Base-by-base conservation (phyloP, 1,139 yeast genomes). In the Suhomyces coccinellae region DNA sequence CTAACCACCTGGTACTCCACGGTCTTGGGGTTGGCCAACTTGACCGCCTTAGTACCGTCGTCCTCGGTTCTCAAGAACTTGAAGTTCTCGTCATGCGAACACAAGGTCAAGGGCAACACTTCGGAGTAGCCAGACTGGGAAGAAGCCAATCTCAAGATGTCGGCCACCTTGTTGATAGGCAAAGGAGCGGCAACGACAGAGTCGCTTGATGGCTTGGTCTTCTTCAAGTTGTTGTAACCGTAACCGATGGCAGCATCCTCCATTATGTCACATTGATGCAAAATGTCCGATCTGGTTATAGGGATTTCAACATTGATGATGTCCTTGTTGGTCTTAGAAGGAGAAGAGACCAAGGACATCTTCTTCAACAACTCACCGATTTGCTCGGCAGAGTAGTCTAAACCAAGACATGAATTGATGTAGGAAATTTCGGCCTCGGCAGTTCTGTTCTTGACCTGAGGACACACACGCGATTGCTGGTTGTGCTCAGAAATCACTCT, bases 231-330 rank as follows among this genome's bases (percentile, higher is more conserved):
- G 70, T 91, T 87, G 76, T 85, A 95, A 48, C 99, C 99, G 64
- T 90, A 95, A 30, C 90, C 96, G 63, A 95, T 86, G 43, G 97
- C 99, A 39, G 91, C 97, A 67, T 95, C 99, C 69, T 95, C 99
- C 96, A 95, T 87, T 56, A 95, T 86, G 69, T 95, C 99, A 77
- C 99, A 93, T 67, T 90, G 96, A 68, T 95, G 99, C 61, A 95
- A 79, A 52, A 95, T 81, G 67, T 95, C 99, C 9, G 98, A 84
- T 73, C 99, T 85, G 38, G 99, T 93, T 57, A 89, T 84, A 54
- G 99, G 99, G 50, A 93, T 80, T 38, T 71, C 65, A 45, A 93
- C 96, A 46, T 85, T 83, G 46, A 91, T 62, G 34, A 79, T 54
- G 52, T 82, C 77, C 16, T 72, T 57, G 52, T 82, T 78, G 4